A percentile compares a stretch with the other conserved stretches of the same genome.
These are phyloP conservation scores for Larix kaempferi DNA, from an alignment of 75 land plant species.

Conservation along the genomic window DNA sequence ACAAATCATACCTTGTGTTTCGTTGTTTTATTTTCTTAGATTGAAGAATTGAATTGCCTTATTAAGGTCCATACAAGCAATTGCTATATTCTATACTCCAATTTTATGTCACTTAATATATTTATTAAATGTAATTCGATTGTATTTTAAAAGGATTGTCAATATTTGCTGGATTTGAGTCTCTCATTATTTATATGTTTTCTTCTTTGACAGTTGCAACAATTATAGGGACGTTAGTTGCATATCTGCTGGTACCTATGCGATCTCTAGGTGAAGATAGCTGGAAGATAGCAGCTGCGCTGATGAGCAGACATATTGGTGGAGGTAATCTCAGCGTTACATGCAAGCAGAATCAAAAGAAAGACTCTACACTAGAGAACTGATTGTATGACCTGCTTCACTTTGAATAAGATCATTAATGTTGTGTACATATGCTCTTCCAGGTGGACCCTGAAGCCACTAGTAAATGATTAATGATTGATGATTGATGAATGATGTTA, in stretches of 20 bases:
- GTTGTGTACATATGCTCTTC: neutral
- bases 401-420: neutral
- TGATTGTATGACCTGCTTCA: neutral
- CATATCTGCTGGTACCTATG: slow-evolving; percentile 83
- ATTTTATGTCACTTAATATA: neutral
- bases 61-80: too few species aligned
- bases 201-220: slow-evolving; percentile 73
- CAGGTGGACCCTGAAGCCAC: neutral
- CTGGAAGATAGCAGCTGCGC: slow-evolving; percentile 98
- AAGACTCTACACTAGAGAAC: neutral
- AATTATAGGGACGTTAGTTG: slow-evolving; percentile 73
- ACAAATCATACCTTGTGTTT: too few species aligned
- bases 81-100: too few species aligned
- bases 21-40: too few species aligned
- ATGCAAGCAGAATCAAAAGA: neutral
- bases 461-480: too few species aligned
- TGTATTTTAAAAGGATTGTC: neutral
- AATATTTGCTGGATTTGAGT: slow-evolving; percentile 1
- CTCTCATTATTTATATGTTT: neutral
- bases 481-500: too few species aligned
- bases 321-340: slow-evolving; percentile 59
- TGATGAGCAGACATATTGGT: slow-evolving; percentile 98
- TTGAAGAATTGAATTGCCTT: too few species aligned
- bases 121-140: neutral
- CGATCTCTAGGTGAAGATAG: slow-evolving; percentile 80